phyloP scores from a whole-genome alignment of 768 basidiomycete genomes.

The Ramaria rubella region DNA sequence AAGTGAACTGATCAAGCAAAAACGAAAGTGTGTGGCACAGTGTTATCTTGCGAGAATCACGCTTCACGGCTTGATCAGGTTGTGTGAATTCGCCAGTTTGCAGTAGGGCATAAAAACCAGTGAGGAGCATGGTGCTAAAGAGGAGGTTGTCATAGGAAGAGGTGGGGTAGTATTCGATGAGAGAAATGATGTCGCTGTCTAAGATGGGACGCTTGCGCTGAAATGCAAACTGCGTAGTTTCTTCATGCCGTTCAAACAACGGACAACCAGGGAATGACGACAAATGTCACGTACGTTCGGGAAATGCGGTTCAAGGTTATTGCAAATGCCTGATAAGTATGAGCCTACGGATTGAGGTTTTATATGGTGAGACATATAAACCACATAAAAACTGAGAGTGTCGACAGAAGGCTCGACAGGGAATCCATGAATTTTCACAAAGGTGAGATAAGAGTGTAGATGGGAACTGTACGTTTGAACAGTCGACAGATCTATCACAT shows the following conservation, averaged over 20 bases:
- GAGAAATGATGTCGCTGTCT: constrained; percentile 12
- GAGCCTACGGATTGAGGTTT: too few relatives aligned
- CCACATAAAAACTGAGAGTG: constrained; percentile 30
- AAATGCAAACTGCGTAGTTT: constrained; percentile 15
- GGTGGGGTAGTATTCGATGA: constrained; percentile 18
- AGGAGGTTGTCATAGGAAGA: constrained; percentile 22
- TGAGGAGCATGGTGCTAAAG: constrained; percentile 22
- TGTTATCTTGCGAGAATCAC: constrained; percentile 17
- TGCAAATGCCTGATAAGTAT: constrained; percentile 35
- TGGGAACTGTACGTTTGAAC: constrained; percentile 17
- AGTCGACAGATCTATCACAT: constrained; percentile 24
- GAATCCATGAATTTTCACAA: constrained; percentile 26
- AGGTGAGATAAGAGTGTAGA: constrained; percentile 33
- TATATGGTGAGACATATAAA: constrained; percentile 32
- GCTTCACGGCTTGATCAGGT: constrained; percentile 12
- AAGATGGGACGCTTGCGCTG: constrained; percentile 25
- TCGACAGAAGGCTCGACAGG: constrained; percentile 32
- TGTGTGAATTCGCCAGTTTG: constrained; percentile 24
- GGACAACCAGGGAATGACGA: constrained; percentile 19
- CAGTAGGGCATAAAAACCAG: constrained; percentile 20
- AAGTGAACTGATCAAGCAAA: not conserved
- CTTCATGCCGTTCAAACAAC: constrained; percentile 28
- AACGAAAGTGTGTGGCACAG: constrained; percentile 12
- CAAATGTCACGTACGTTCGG: constrained; percentile 23
- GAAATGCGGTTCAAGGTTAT: constrained; percentile 26